These are phyloP conservation scores for Lasiosphaeris hirsuta DNA, from an alignment of 495 filamentous ascomycete species.

Conservation along the genomic window DNA sequence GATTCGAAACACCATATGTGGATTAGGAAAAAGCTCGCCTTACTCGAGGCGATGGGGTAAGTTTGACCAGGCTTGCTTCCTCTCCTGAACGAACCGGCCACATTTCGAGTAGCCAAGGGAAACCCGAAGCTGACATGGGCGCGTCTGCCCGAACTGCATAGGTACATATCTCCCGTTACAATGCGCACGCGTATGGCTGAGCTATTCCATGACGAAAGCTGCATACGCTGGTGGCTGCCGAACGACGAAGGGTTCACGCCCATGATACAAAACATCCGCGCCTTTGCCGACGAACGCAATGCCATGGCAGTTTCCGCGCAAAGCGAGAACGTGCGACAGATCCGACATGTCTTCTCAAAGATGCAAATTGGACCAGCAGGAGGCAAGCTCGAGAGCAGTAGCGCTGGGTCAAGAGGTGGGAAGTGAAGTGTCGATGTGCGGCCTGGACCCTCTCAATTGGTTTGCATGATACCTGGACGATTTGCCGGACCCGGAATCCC, in stretches of 20 bases:
- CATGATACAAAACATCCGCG: constrained; percentile 71
- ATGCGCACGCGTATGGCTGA: constrained; percentile 72
- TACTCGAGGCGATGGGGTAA: constrained; percentile 80
- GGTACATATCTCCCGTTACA: constrained; percentile 75
- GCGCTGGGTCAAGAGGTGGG: not conserved
- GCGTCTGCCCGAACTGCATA: constrained; percentile 30
- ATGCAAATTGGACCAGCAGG: constrained; percentile 31
- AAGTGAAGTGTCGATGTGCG: constrained; percentile 1
- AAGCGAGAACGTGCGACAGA: constrained; percentile 66
- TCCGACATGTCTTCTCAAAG: constrained; percentile 66
- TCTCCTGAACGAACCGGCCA: not conserved
- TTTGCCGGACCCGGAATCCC: not conserved
- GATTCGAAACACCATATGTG: constrained; percentile 75
- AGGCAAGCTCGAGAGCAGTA: constrained; percentile 13
- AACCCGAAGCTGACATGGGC: constrained; percentile 8
- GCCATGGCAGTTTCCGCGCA: constrained; percentile 57
- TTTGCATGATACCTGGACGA: not conserved
- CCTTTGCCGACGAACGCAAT: constrained; percentile 71
- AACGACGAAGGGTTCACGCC: constrained; percentile 70
- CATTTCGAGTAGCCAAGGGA: constrained; percentile 3
- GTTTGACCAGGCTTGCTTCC: constrained; percentile 42
- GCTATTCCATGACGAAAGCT: constrained; percentile 63
- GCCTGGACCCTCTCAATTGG: constrained; percentile 9
- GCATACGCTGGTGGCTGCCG: constrained; percentile 82
- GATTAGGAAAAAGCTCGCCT: constrained; percentile 73